A percentile compares a stretch with the other conserved stretches of the same genome.
phyloP scores from a whole-genome alignment of 176 grass and related monocot genomes.

The Poa pratensis region DNA sequence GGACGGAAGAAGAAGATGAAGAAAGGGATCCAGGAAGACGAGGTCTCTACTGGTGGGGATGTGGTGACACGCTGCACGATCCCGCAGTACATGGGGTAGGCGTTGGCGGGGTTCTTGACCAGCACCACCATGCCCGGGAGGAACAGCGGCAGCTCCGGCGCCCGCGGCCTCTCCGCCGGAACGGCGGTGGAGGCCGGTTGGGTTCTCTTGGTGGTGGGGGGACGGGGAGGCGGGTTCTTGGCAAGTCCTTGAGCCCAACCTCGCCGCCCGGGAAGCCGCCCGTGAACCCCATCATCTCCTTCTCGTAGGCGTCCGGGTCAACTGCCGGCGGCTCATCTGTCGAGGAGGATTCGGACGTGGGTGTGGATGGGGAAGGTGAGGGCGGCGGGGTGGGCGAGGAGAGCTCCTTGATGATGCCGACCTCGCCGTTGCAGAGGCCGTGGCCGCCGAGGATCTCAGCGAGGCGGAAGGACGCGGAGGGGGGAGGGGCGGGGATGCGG shows the following conservation, averaged over 20 bases:
- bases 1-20: no score
- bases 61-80: slow-evolving; percentile 44
- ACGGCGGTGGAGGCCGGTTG: background rate
- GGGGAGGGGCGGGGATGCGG: slow-evolving; percentile 11
- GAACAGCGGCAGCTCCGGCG: slow-evolving; percentile 18
- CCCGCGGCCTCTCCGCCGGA: slow-evolving; percentile 51
- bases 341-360: background rate
- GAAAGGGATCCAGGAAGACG: no score
- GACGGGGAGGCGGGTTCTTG: slow-evolving; percentile 63
- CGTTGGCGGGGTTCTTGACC: slow-evolving; percentile 19
- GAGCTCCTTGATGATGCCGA: slow-evolving; percentile 67
- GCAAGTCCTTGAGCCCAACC: slow-evolving; percentile 74
- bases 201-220: background rate
- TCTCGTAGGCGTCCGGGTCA: slow-evolving; percentile 68
- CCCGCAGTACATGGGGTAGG: slow-evolving; percentile 26
- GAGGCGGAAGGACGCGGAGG: slow-evolving; percentile 46
- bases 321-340: background rate
- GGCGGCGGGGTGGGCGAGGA: slow-evolving; percentile 10
- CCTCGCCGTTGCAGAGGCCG: slow-evolving; percentile 29
- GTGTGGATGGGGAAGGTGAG: background rate
- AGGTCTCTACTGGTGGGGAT: no score
- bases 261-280: slow-evolving; percentile 92
- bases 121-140: slow-evolving; percentile 27
- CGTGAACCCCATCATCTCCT: slow-evolving; percentile 45
- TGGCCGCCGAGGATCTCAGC: slow-evolving; percentile 41